Evolutionary conservation across 169 alveolate species (phyloP), one percentile per base, ranked within the genome.

Genomic region (Plasmodium knowlesi): DNA sequence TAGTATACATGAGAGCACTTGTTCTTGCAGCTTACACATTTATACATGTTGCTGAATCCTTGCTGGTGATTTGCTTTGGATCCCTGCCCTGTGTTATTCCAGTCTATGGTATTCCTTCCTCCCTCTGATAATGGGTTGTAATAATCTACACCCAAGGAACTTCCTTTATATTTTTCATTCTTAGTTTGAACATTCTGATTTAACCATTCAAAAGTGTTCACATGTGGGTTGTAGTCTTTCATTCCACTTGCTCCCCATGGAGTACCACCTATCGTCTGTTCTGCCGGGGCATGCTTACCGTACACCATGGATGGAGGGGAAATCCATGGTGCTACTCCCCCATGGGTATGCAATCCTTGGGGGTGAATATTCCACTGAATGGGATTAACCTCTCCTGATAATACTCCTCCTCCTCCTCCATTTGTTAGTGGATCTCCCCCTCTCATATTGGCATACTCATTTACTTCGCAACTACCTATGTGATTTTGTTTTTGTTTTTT

Each of bases 21-120:
- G 19, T 61, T 61, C 8, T 70, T 86, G 61, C 94, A 89, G 32
- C 94, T 80, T 5, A 89, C 90, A 67, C 94, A 89, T 39, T 61
- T 89, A 39, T 89, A 89, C 2, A 79, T 0, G 28, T 39, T 43
- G 72, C 46, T 54, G 10, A 16, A 1, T 12, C 4, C 10, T n/a
- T 73, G 22, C 50, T 84, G 50, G 74, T 25, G 76, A 22, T 61
- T 61, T 4, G 5, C 37, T 4, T 61, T 61, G 5, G 41, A 25
- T 25, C n/a, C 39, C 1, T 67, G 41, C 32, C 41, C 30, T 0
- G 34, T 0, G n/a, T 67, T 9, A 25, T 12, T 25, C 41, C 76
- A 67, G 0, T 67, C 76, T 0, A 67, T 8, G 5, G n/a, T 1
- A 32, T 25, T 41, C 0, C 0, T 76, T 76, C 19, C 14, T 41